These are phyloP conservation scores for Cercospora zeina DNA, from an alignment of 2,329 filamentous ascomycete species.

Conservation along the genomic window DNA sequence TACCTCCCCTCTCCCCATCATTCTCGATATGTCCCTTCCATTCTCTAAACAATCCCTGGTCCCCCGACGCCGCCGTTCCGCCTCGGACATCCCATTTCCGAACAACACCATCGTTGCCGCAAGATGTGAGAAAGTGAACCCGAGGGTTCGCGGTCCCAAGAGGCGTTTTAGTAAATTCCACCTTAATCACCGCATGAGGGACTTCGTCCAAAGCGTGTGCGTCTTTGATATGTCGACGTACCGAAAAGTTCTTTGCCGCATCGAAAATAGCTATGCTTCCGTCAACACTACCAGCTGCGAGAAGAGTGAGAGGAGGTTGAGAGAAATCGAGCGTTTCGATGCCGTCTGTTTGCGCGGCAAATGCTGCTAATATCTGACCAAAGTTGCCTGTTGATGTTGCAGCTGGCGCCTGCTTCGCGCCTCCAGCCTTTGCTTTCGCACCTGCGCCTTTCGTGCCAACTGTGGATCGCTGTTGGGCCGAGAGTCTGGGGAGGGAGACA, in stretches of 20 bases:
- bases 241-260: conserved; percentile 78
- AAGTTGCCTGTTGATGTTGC: conserved; percentile 54
- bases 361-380: conserved; percentile 74
- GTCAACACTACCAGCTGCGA: conserved; percentile 65
- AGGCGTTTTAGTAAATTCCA: conserved; percentile 71
- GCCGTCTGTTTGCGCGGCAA: conserved; percentile 75
- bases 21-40: conserved; percentile 88
- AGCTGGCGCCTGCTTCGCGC: conserved; percentile 47
- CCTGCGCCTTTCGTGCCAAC: conserved; percentile 47
- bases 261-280: conserved; percentile 82
- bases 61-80: conserved; percentile 64
- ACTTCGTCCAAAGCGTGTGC: conserved; percentile 74
- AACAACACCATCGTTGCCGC: conserved; percentile 89
- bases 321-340: conserved; percentile 75
- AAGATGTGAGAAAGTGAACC: conserved; percentile 74
- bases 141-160: conserved; percentile 38
- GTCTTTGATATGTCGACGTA: conserved; percentile 76
- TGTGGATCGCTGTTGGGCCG: conserved; percentile 36
- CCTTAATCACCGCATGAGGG: conserved; percentile 72
- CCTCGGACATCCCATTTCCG: conserved; percentile 80
- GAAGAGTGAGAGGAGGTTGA: conserved; percentile 59
- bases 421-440: conserved; percentile 52
- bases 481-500: conserved; percentile 73
- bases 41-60: conserved; percentile 73
- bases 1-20: conserved; percentile 76